These are phyloP conservation scores for Colletotrichum liaoningense DNA, from an alignment of 2,329 filamentous ascomycete genomes.

Conservation along the genomic window DNA sequence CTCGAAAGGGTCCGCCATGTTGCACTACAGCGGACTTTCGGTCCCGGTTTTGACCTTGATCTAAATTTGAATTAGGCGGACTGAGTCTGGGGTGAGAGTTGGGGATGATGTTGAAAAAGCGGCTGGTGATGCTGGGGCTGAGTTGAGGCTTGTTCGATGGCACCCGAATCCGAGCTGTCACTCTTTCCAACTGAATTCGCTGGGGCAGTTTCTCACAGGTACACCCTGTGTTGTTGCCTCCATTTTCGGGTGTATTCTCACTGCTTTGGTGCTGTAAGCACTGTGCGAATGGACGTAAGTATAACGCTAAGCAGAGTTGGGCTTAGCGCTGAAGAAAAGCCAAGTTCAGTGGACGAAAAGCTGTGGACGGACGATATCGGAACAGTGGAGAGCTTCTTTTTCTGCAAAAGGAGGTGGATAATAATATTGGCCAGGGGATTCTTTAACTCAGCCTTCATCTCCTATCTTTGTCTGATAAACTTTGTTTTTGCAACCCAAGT, in stretches of 20 bases:
- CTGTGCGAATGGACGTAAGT: constrained; percentile 1
- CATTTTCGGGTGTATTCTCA: neutral
- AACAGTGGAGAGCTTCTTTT: constrained; percentile 28
- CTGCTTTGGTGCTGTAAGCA: neutral
- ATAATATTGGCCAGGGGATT: constrained; percentile 15
- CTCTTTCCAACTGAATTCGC: neutral
- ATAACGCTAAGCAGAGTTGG: neutral
- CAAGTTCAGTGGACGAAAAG: constrained; percentile 17
- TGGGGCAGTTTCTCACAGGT: constrained; percentile 23
- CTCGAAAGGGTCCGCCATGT: constrained; percentile 88
- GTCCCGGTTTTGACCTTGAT: neutral
- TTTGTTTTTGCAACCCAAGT: neutral
- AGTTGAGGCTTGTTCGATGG: neutral
- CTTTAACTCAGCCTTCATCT: neutral
- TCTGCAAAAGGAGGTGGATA: constrained; percentile 26
- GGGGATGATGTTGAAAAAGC: neutral
- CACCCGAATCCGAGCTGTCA: constrained; percentile 1
- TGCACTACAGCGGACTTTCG: neutral
- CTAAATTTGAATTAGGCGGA: neutral
- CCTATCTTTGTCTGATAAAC: neutral
- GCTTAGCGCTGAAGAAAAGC: constrained; percentile 11
- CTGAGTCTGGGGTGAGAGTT: neutral
- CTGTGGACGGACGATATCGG: constrained; percentile 24
- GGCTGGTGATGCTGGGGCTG: neutral
- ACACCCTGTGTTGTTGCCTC: neutral